Conservation (phyloP, 108 stramenopile species). For the Skeletonema tropicum region DNA sequence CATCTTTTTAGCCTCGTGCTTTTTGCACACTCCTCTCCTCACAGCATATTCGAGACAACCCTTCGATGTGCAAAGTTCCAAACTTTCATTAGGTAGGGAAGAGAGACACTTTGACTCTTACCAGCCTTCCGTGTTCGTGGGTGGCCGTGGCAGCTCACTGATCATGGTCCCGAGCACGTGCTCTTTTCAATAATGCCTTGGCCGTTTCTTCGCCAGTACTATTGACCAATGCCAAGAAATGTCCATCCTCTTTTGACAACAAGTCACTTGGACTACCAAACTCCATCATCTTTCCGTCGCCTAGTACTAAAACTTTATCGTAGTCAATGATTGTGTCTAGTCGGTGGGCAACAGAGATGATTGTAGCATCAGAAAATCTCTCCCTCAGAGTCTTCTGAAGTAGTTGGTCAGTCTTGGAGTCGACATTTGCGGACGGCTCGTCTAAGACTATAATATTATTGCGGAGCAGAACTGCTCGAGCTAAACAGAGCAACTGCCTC, state of each 20-base stretch:
- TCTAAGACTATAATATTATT: conserved; percentile 49
- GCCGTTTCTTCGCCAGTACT: conserved; percentile 28
- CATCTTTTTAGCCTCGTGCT: no score
- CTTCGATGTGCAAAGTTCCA: no score
- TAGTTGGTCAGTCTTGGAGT: conserved; percentile 39
- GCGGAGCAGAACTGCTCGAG: conserved; percentile 52
- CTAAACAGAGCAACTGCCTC: conserved; percentile 73
- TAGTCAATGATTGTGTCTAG: conserved; percentile 86
- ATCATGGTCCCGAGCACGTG: neutral
- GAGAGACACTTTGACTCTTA: no score
- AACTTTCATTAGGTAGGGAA: neutral
- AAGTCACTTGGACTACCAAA: conserved; percentile 78
- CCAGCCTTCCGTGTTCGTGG: no score
- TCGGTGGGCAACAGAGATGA: conserved; percentile 91
- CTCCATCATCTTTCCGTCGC: conserved; percentile 79
- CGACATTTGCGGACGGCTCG: conserved; percentile 59
- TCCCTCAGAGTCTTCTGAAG: conserved; percentile 46
- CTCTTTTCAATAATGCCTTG: conserved; percentile 1
- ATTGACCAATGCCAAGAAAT: conserved; percentile 44
- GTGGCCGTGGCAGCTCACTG: no score
- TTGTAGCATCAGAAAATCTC: conserved; percentile 64
- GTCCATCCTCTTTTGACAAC: neutral
- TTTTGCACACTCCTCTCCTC: no score
- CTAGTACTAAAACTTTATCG: conserved; percentile 85
- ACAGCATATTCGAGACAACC: no score